Conservation (phyloP, 176 grass and related monocot species). For the bread wheat (Triticum aestivum) region IWGSC_CS_RefSeq_v2.1 NC_057797.1:8497202-8497701, state of each 20-base stretch:
- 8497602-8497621: conserved; percentile 65
- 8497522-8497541: conserved; percentile 9
- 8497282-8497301: no score
- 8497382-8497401: conserved; percentile 54
- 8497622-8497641: conserved; percentile 45
- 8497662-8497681: conserved; percentile 75
- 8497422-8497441: conserved; percentile 63
- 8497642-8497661: conserved; percentile 40
- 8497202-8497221: no score
- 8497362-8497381: no score
- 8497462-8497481: conserved; percentile 6
- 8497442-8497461: conserved; percentile 48
- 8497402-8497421: conserved; percentile 57
- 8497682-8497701: conserved; percentile 53
- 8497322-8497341: no score
- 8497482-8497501: no score
- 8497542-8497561: conserved; percentile 45
- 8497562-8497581: conserved; percentile 34
- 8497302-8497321: no score
- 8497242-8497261: no score
- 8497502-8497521: no score
- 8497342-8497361: no score
- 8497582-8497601: conserved; percentile 19
- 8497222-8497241: no score
- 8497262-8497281: no score